Base-by-base conservation (phyloP, 371 early-diverging fungal genomes). In the Apophysomyces sp. region DNA sequence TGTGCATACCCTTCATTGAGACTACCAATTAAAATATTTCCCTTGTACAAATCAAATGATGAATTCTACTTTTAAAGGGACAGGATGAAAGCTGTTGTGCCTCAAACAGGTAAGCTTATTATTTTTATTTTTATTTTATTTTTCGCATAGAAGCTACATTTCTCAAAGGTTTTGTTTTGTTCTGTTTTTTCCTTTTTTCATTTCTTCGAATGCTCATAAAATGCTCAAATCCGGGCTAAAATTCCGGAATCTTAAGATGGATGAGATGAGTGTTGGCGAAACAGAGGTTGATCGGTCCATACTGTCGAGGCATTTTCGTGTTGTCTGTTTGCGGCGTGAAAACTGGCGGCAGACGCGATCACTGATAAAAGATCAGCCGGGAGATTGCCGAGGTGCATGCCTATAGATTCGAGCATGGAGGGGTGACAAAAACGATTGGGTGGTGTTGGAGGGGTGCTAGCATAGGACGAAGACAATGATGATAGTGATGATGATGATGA, bases 311-410 rank as follows among this genome's bases (percentile, higher is more conserved):
- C 9, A 11, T 5, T 2, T 44, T 44, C 49, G 21, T 21, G 64
- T 26, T 60, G 69, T 39, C 61, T 69, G 40, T 60, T 61, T 11
- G 58, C 51, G 7, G 69, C 64, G 49, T 69, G 69, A 37, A 61
- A 69, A 13, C 59, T 60, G 30, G 64, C 65, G 3, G 69, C 69
- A 24, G 69, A 64, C 2, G 65, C 69, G 29, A 69, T 64, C 31
- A 65, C 29, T 21, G 69, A 65, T n/a, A 69, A 32, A 7, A 69
- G 28, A 44, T 69, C 69, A 8, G 64, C 59, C 3, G 69, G 69
- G 15, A 69, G 57, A 15, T 52, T 56, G 26, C 54, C 62, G n/a
- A 69, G 57, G 16, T 69, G 69, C 15, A 63, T 31, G 2, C 69
- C 69, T 27, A 69, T 69, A 13, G 61, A 39, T 55, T 69, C 65